phyloP scores from a whole-genome alignment of 2,329 filamentous ascomycete species.

The Mycosphaerelloides madeirae region DNA sequence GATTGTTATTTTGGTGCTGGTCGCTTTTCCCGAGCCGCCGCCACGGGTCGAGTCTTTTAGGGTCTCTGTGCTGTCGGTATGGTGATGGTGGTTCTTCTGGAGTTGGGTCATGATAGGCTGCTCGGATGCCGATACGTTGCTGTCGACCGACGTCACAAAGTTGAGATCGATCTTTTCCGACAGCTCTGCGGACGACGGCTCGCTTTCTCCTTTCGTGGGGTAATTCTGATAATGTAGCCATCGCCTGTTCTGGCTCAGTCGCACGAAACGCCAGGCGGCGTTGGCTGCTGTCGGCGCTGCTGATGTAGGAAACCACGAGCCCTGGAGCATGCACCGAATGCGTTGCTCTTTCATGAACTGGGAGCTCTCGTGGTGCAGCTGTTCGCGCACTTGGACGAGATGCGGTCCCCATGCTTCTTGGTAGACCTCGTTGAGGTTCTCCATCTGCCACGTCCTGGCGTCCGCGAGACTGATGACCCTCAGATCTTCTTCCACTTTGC shows the following conservation, averaged over 20 bases:
- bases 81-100: constrained; percentile 22
- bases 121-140: constrained; percentile 72
- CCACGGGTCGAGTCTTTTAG: constrained; percentile 17
- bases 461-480: constrained; percentile 73
- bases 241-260: constrained; percentile 83
- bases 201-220: constrained; percentile 53
- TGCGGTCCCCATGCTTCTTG: constrained; percentile 93
- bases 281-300: constrained; percentile 28
- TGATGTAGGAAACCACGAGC: constrained; percentile 75
- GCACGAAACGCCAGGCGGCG: constrained; percentile 68
- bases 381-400: constrained; percentile 80
- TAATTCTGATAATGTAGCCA: constrained; percentile 91
- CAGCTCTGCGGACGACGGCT: constrained; percentile 69
- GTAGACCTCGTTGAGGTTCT: constrained; percentile 82
- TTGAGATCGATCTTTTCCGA: constrained; percentile 80
- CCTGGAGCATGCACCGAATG: constrained; percentile 80
- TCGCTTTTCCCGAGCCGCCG: constrained; percentile 19
- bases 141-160: constrained; percentile 86
- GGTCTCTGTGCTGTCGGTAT: constrained; percentile 20
- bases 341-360: constrained; percentile 98
- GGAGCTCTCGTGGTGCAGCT: constrained; percentile 82
- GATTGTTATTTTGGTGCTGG: constrained; percentile 83
- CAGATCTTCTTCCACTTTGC: constrained; percentile 85
- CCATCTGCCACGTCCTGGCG: constrained; percentile 86
- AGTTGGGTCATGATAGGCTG: constrained; percentile 44